Base-by-base conservation (phyloP, 108 stramenopile genomes). In the Nitzschia inconspicua region DNA sequence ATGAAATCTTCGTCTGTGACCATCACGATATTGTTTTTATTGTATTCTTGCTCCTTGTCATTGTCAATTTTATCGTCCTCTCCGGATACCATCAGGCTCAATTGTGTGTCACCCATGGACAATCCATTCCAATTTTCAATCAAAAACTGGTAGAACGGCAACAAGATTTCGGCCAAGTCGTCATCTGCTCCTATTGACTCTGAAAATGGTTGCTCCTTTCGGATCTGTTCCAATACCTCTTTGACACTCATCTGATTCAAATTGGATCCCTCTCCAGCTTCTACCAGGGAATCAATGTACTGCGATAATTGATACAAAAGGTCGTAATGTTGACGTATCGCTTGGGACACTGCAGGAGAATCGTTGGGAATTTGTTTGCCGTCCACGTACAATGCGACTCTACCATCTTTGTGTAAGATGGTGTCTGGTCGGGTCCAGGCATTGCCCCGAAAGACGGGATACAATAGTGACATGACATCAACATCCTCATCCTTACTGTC, bases 341-440 rank as follows among this genome's bases (percentile, higher is more conserved):
- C 44, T 43, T 47, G 42, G 7, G 35, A 34, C 9, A 44, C 26
- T 7, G 11, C 20, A 14, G 40, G 31, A 6, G 62, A 60, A 7
- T 51, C 58, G 32, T 64, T 65, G 35, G 28, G 36, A 3, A 69
- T 29, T 6, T 18, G 41, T 18, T 54, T 47, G 7, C 68, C 64
- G 8, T 60, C 47, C 26, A 39, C 19, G 57, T 55, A 72, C 27
- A 72, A 8, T 28, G 64, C 75, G 30, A 72, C 46, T 22, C 57
- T 18, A 20, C 53, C 54, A 6, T 43, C 60, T 8, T 60, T 28
- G 46, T 68, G 57, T 34, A 75, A 53, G 2, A 73, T 48, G 0
- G 63, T 60, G 26, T 77, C 26, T 8, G 80, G 81, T 42, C 81
- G 35, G 11, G 59, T 77, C 81, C 81, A 82, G 9, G 72, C 48